A percentile compares a stretch with the other conserved stretches of the same genome.
Evolutionary conservation across 495 filamentous ascomycete species (phyloP).

Genomic region (Tuber umbilicatum): DNA sequence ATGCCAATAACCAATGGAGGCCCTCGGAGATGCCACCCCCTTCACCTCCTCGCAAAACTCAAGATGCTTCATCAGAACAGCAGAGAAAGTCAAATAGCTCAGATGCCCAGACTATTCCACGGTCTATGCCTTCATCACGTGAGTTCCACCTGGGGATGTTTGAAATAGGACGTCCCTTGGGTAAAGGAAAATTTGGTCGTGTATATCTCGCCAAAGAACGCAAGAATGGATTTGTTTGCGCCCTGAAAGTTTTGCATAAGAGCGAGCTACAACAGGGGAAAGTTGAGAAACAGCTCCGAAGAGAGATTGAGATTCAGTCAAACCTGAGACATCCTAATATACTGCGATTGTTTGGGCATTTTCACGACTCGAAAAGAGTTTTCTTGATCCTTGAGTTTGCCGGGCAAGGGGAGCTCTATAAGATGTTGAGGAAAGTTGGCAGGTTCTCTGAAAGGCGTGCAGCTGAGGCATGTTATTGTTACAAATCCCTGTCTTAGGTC

Average conservation of each 20-base stretch:
- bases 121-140: constrained; percentile 57
- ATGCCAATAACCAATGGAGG: constrained; percentile 50
- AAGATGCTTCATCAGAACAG: constrained; percentile 21
- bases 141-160: constrained; percentile 97
- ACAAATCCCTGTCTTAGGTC: not conserved
- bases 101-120: constrained; percentile 46
- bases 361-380: constrained; percentile 92
- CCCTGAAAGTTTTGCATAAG: constrained; percentile 94
- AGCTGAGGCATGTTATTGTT: constrained; percentile 46
- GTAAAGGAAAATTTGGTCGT: constrained; percentile 95
- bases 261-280: constrained; percentile 83
- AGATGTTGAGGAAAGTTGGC: constrained; percentile 81
- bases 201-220: constrained; percentile 94
- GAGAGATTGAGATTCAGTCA: constrained; percentile 96
- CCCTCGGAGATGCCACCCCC: constrained; percentile 44
- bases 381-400: constrained; percentile 96
- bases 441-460: constrained; percentile 94
- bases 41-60: constrained; percentile 42
- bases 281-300: constrained; percentile 93
- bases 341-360: constrained; percentile 86
- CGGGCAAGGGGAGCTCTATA: constrained; percentile 92
- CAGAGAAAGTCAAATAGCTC: constrained; percentile 21
- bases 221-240: constrained; percentile 84
- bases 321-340: constrained; percentile 96
- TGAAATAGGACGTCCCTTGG: constrained; percentile 90